Percentiles rank a stretch among this genome's conserved stretches.
These are phyloP conservation scores for Pisolithus orientalis DNA, from an alignment of 768 basidiomycete genomes.

Conservation along the genomic window DNA sequence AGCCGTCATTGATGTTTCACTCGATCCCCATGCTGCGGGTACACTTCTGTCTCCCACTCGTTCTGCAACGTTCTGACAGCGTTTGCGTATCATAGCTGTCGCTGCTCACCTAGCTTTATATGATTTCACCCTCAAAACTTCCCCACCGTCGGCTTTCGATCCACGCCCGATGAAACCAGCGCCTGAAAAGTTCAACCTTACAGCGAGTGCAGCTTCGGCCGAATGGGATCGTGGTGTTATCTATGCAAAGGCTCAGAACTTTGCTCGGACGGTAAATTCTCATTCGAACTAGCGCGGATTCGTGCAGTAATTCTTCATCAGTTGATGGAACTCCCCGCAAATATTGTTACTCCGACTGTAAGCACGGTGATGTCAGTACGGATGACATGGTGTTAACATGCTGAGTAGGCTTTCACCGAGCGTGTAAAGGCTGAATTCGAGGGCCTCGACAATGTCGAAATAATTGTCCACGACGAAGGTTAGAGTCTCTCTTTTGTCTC, in stretches of 20 bases:
- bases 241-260: conserved; percentile 74
- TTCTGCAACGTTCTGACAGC: background rate
- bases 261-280: conserved; percentile 61
- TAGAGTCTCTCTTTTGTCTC: conserved; percentile 4
- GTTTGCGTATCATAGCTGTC: conserved; percentile 45
- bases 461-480: conserved; percentile 74
- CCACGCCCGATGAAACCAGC: conserved; percentile 48
- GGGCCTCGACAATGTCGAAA: conserved; percentile 59
- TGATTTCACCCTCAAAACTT: conserved; percentile 75
- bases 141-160: conserved; percentile 58
- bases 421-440: conserved; percentile 62
- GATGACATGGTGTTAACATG: background rate
- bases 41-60: conserved; percentile 1
- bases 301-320: conserved; percentile 19
- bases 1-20: conserved; percentile 55
- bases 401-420: conserved; percentile 58
- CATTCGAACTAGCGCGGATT: background rate
- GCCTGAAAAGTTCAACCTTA: conserved; percentile 44
- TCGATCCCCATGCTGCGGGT: conserved; percentile 78
- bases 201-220: conserved; percentile 37
- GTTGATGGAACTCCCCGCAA: conserved; percentile 83
- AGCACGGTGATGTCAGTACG: conserved; percentile 7
- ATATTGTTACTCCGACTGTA: conserved; percentile 81
- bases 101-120: conserved; percentile 71
- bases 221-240: conserved; percentile 71